phyloP scores from a whole-genome alignment of 129 eudicot species.

The Silybum marianum region DNA sequence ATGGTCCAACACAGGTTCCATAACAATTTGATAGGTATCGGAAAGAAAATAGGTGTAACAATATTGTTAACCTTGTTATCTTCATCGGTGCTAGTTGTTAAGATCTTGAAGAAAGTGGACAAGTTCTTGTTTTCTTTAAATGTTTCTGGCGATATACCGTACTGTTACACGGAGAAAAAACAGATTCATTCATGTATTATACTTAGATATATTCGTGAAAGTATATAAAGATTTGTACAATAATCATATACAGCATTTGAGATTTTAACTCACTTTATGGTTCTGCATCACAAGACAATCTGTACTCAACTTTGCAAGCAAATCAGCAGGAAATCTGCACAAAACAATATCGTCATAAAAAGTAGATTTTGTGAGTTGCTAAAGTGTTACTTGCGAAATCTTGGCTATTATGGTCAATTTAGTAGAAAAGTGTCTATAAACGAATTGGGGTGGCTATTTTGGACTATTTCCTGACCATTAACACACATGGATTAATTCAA shows the following conservation, averaged over 20 bases:
- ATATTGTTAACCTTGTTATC: slow-evolving; percentile 49
- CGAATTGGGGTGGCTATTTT: no score
- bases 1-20: background rate
- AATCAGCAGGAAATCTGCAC: slow-evolving; percentile 69
- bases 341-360: background rate
- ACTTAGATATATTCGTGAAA: background rate
- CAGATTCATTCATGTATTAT: background rate
- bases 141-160: slow-evolving; percentile 77
- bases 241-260: background rate
- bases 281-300: slow-evolving; percentile 91
- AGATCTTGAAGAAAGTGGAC: slow-evolving; percentile 59
- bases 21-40: background rate
- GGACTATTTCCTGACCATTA: background rate
- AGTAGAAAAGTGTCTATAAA: no score
- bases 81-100: slow-evolving; percentile 64
- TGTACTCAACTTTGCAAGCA: slow-evolving; percentile 72
- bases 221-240: background rate
- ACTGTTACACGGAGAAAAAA: slow-evolving; percentile 45
- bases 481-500: background rate
- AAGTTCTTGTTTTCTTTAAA: slow-evolving; percentile 48
- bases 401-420: background rate
- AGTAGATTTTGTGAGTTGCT: background rate
- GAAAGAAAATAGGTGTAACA: background rate
- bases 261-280: slow-evolving; percentile 51
- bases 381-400: background rate